A percentile compares a stretch with the other conserved stretches of the same genome.
Conservation (phyloP, 176 grass and related monocot species). For the Rhynchospora breviuscula region DNA sequence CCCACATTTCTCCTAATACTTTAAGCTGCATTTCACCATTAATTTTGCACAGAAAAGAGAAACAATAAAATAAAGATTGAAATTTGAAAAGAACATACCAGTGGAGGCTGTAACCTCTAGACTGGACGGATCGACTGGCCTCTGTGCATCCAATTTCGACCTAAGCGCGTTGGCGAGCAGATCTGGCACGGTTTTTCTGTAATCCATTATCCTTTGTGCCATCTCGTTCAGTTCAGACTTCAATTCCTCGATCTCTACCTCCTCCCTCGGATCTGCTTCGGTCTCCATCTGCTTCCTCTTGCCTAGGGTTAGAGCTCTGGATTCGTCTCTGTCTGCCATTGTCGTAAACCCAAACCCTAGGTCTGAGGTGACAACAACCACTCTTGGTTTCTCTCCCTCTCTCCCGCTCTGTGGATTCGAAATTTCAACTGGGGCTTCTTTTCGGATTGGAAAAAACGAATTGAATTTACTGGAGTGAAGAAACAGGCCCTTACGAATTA, state of each 20-base stretch:
- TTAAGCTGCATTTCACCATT: neutral
- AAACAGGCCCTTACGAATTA: too few relatives aligned
- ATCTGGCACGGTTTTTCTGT: neutral
- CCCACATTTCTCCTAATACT: neutral
- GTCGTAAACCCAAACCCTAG: neutral
- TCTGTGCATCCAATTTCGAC: neutral
- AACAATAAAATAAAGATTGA: neutral
- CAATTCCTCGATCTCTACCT: neutral
- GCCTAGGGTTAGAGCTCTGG: constrained; percentile 5
- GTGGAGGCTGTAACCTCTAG: neutral
- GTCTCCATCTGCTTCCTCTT: constrained; percentile 4
- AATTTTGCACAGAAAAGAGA: neutral
- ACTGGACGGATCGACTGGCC: neutral
- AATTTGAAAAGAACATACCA: neutral
- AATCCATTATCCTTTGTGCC: neutral
- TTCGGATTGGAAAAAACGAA: neutral
- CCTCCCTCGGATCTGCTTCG: neutral
- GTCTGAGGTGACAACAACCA: neutral
- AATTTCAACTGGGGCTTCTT: neutral
- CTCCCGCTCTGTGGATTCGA: neutral
- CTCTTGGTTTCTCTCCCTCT: neutral
- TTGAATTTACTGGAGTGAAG: too few relatives aligned
- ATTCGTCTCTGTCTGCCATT: neutral
- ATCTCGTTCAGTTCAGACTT: neutral
- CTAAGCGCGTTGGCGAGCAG: neutral